phyloP scores from a whole-genome alignment of 768 basidiomycete genomes.

The Tulasnella sp. region DNA sequence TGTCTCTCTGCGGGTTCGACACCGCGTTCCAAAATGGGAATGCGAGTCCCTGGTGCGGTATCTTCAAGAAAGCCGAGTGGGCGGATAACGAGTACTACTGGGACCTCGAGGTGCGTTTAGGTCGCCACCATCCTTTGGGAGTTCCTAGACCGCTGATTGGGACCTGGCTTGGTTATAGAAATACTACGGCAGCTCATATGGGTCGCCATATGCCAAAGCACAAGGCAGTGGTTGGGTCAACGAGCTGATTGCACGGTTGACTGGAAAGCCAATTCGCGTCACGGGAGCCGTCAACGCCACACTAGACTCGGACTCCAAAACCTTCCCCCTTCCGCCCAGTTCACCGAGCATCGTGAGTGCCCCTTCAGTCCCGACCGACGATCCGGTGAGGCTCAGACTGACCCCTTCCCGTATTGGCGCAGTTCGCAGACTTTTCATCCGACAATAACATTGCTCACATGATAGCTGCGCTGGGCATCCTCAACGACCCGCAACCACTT shows the following conservation, averaged over 20 bases:
- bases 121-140: neutral
- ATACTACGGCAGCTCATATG: slow-evolving; percentile 24
- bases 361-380: neutral
- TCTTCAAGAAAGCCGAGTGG: slow-evolving; percentile 31
- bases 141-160: neutral
- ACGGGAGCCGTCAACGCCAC: slow-evolving; percentile 31
- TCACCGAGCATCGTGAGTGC: slow-evolving; percentile 12
- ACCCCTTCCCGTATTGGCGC: neutral
- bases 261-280: slow-evolving; percentile 24
- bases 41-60: slow-evolving; percentile 27
- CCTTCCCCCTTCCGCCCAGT: slow-evolving; percentile 35
- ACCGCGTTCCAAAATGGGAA: slow-evolving; percentile 16
- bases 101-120: slow-evolving; percentile 30
- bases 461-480: slow-evolving; percentile 35
- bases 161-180: neutral
- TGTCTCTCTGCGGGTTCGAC: slow-evolving; percentile 32
- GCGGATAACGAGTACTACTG: slow-evolving; percentile 26
- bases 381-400: neutral
- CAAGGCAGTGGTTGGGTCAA: slow-evolving; percentile 34
- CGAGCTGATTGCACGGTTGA: slow-evolving; percentile 35
- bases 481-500: slow-evolving; percentile 10
- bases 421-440: slow-evolving; percentile 37
- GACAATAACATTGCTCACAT: slow-evolving; percentile 34
- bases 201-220: neutral
- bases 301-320: slow-evolving; percentile 22